Evolutionary conservation across 345 rosid species (phyloP), one percentile per base, ranked within the genome.

Genomic region (Balakata baccata): DNA sequence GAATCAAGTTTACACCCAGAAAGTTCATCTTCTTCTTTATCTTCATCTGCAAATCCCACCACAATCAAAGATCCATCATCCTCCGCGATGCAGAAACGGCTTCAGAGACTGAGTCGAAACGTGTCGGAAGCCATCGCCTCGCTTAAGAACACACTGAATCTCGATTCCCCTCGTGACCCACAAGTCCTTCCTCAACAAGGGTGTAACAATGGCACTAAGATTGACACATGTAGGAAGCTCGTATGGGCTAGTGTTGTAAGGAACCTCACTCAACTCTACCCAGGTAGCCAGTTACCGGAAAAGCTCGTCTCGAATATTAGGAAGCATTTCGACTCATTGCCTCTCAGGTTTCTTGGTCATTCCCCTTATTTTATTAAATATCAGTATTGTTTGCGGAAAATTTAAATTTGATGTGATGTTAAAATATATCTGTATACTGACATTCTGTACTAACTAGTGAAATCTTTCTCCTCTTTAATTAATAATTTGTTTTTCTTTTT

Each of bases 261-360:
- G 86, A 92, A 88, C 82, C 85, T 94, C 16, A 89, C 97, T 20
- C 97, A 90, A 88, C 77, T 94, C 79, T 94, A 92, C 71, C 98
- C 97, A 0, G 98, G 97, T 0, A 94, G 97, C 50, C 98, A 92
- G 84, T 81, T 94, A 74, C 98, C 97, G 39, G 98, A 94, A 86
- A 90, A 89, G 94, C 95, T 94, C 20, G 92, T 94, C 23, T 90
- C 91, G 64, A 90, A 87, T 83, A 90, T 94, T 46, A 83, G 92
- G 81, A 94, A 90, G 88, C 98, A 92, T 85, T 92, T 88, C 68
- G 98, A 94, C 86, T 92, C 98, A 68, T 86, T 90, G 87, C 98
- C 98, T 10, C 88, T 90, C 79, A 94, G 98, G 97, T 94, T 66
- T 56, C 59, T 51, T 59, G 18, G 18, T 34, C 41, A 29, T 25